Conservation (phyloP, 805 yeast genomes). For the Teunomyces aglyptinius region DNA sequence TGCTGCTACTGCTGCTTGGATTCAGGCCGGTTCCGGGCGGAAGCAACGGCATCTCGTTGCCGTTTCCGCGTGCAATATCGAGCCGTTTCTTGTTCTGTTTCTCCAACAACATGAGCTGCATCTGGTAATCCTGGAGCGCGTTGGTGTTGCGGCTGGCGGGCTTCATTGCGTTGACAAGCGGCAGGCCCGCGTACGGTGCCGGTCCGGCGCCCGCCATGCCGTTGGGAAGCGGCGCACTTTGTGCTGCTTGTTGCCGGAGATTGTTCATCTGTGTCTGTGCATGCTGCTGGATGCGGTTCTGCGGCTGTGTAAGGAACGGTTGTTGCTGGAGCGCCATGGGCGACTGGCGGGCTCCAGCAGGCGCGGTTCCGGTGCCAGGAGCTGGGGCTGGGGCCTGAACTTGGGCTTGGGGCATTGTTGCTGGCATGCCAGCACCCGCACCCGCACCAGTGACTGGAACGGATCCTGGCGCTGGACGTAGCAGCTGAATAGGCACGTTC, state of each 20-base stretch:
- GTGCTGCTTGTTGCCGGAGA: constrained; percentile 44
- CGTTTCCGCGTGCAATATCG: constrained; percentile 46
- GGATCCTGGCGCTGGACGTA: neutral
- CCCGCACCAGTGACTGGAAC: too few species aligned
- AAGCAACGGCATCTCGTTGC: constrained; percentile 9
- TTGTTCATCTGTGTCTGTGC: constrained; percentile 53
- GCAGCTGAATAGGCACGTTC: constrained; percentile 21
- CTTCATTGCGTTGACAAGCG: neutral
- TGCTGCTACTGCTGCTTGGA: neutral
- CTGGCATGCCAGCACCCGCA: too few species aligned
- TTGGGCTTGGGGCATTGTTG: too few species aligned
- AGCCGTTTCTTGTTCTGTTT: constrained; percentile 71
- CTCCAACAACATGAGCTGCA: constrained; percentile 72
- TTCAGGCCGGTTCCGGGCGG: constrained; percentile 11
- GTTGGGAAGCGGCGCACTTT: constrained; percentile 7
- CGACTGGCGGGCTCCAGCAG: neutral
- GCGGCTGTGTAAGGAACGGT: constrained; percentile 25
- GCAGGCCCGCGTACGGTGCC: neutral
- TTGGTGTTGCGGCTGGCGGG: constrained; percentile 31
- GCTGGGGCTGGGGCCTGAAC: neutral
- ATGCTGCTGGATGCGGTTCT: constrained; percentile 41
- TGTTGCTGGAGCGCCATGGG: constrained; percentile 26
- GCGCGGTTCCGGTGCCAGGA: neutral
- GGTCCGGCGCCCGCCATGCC: neutral
- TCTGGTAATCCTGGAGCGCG: constrained; percentile 80